Conservation (phyloP, 352 stramenopile species). For the Phytopythium helicoides region DNA sequence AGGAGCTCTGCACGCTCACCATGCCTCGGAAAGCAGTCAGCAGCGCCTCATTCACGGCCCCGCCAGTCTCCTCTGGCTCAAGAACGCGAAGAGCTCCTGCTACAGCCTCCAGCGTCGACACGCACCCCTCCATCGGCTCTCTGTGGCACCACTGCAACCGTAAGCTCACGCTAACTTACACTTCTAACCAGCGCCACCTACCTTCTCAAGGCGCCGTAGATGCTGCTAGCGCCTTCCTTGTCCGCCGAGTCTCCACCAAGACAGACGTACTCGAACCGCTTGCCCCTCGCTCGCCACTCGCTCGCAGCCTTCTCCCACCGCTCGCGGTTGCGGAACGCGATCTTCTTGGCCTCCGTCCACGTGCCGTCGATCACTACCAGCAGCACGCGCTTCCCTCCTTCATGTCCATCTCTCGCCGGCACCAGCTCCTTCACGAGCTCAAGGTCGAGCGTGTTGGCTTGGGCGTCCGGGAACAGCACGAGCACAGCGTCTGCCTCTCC, state of each 20-base stretch:
- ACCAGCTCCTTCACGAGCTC: slow-evolving; percentile 6
- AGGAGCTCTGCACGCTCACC: slow-evolving; percentile 54
- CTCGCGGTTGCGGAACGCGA: slow-evolving; percentile 44
- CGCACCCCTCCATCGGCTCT: slow-evolving; percentile 69
- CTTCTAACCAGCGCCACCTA: slow-evolving; percentile 9
- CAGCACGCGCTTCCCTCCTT: slow-evolving; percentile 19
- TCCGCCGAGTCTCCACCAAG: slow-evolving; percentile 15
- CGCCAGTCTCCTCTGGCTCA: slow-evolving; percentile 22
- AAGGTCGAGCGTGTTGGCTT: slow-evolving; percentile 22
- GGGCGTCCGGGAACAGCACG: slow-evolving; percentile 42
- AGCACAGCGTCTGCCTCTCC: slow-evolving; percentile 22
- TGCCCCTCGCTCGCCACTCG: slow-evolving; percentile 17
- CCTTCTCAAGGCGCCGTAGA: slow-evolving; percentile 62
- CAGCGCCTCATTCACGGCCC: slow-evolving; percentile 23
- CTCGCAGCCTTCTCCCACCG: slow-evolving; percentile 35
- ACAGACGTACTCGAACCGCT: slow-evolving; percentile 47
- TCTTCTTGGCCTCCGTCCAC: slow-evolving; percentile 82
- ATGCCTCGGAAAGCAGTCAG: slow-evolving; percentile 49
- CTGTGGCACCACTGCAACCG: slow-evolving; percentile 16
- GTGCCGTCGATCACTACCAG: slow-evolving; percentile 76
- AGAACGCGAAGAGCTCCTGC: slow-evolving; percentile 42
- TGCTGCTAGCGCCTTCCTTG: slow-evolving; percentile 20
- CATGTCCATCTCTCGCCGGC: too few relatives aligned
- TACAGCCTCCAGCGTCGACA: slow-evolving; percentile 76
- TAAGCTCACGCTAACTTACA: neutral